Base-by-base conservation (phyloP, 2,329 filamentous ascomycete species). In the Cladophialophora psammophila region DNA sequence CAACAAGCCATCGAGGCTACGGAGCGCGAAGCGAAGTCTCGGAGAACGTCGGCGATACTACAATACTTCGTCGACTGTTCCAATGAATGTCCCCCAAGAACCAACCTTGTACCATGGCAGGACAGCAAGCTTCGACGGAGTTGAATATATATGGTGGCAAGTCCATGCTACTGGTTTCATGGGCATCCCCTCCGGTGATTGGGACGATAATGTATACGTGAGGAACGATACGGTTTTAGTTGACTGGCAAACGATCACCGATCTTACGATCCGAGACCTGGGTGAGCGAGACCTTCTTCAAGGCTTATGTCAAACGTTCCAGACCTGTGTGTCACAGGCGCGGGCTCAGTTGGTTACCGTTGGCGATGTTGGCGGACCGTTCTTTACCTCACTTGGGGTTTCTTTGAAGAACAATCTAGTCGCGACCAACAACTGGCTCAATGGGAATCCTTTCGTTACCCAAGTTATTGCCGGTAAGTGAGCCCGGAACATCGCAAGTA, bases 81-180 rank as follows among this genome's bases (percentile, higher is more conserved):
- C 52, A 18, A 12, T n/a, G n/a, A 42, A n/a, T 42, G 6, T n/a
- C 13, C 6, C 26, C 7, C 18, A 31, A 2, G 20, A 18, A 10
- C 52, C 52, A n/a, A 26, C 32, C 9, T 15, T 54, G 18, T 54
- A 31, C 52, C 52, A 54, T 31, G 52, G 52, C 31, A 54, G 15
- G 52, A 54, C 9, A 7, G 52, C 52, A 10, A 20, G 18, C 2
- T 54, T 54, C 26, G 52, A 54, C 13, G 52, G 52, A 15, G n/a
- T 54, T n/a, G 52, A 54, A 31, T 54, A 54, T 31, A 31, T n/a
- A 31, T 54, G 52, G 52, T 31, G 34, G 20, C 52, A 54, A 15
- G 31, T 54, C 10, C 52, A 54, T 54, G 52, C 52, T 34, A 54
- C 52, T 31, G 52, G 52, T 8, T 54, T 26, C 52, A 35, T 54